phyloP scores from a whole-genome alignment of 2,329 filamentous ascomycete species.

The Neopestalotiopsis sp. region DNA sequence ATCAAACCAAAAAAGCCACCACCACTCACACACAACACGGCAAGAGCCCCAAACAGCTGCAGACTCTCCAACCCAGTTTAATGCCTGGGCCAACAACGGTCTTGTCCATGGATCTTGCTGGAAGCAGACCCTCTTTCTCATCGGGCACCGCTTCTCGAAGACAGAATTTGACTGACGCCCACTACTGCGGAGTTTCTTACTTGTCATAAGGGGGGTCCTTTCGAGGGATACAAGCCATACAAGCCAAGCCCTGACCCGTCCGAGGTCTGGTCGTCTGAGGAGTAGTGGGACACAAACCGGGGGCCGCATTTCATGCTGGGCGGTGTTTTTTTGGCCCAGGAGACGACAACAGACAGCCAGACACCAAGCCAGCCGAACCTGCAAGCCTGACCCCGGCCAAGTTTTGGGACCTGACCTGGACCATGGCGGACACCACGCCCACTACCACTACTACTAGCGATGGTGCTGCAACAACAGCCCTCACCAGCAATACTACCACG shows the following conservation, averaged over 20 bases:
- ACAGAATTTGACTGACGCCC: slow-evolving; percentile 1
- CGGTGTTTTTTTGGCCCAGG: neutral
- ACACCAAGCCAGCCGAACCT: neutral
- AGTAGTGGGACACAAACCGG: neutral
- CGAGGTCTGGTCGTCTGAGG: neutral
- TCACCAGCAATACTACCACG: neutral
- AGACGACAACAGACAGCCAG: neutral
- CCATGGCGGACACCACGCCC: neutral
- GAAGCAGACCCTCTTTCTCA: neutral
- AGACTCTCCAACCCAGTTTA: neutral
- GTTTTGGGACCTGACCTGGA: neutral
- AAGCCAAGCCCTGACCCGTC: neutral
- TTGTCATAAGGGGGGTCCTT: neutral
- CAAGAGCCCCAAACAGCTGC: too few relatives aligned
- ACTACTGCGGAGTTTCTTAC: slow-evolving; percentile 2
- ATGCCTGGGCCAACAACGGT: neutral
- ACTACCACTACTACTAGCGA: neutral
- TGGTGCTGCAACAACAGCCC: neutral
- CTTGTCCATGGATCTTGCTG: neutral
- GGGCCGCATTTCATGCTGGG: neutral
- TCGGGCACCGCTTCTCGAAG: neutral
- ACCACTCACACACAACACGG: neutral
- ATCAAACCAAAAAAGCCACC: neutral
- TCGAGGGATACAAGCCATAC: neutral
- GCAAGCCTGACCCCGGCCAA: neutral